Base-by-base conservation (phyloP, 345 rosid species). In the Rhodomyrtus tomentosa region DNA sequence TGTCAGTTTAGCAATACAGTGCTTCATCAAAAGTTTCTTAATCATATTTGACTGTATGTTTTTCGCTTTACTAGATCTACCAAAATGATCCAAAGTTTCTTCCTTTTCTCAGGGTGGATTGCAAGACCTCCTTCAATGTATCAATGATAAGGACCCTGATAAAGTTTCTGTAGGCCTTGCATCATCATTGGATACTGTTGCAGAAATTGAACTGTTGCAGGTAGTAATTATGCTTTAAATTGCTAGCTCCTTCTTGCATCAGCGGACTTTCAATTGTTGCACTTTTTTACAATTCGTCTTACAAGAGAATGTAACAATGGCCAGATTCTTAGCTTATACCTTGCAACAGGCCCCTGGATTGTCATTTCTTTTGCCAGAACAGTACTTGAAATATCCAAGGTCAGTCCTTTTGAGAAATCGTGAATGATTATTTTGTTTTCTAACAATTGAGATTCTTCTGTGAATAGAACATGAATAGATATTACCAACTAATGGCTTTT, bases 141-240 rank as follows among this genome's bases (percentile, higher is more conserved):
- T 96, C 55, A 93, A 94, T 92, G 95, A 94, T 55, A 94, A 96
- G 91, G 96, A 95, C 88, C 95, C 98, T 45, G 99, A 96, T 90
- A 93, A 89, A 91, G 95, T 95, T 76, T 96, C 99, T 56, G 88
- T 94, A 76, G 94, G 95, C 87, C 93, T 96, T 84, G 96, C 98
- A 83, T 90, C 98, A 56, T 90, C 98, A 49, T 88, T 94, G 82
- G 97, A 95, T 85, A 91, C 94, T 45, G 91, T 96, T 91, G 98
- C 98, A 7, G 94, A 96, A 82, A 81, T 96, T 58, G 98, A 95
- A 91, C 89, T 95, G 90, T 91, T 96, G 89, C 99, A 95, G 92
- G 99, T 93, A 89, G 84, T 21, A 83, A 74, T 74, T 73, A 50
- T 32, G 29, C 50, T 49, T 50, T 52, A 22, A 27, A 32, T 49